phyloP scores from a whole-genome alignment of 768 basidiomycete genomes.

The Arthromyces matolae region DNA sequence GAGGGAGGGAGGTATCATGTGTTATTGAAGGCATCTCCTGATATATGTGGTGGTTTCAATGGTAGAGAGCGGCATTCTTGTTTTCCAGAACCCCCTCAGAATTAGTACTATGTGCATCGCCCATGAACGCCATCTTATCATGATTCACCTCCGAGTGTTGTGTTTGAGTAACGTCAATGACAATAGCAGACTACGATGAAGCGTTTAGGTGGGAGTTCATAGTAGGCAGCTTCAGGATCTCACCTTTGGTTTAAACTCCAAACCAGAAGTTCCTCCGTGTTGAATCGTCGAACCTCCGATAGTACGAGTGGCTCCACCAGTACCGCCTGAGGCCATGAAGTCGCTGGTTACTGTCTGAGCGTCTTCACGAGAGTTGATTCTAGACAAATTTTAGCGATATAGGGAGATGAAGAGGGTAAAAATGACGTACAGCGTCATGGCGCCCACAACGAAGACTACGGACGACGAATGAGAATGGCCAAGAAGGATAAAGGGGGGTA shows the following conservation, averaged over 20 bases:
- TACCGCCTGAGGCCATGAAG: not conserved
- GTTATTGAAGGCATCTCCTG: too few relatives aligned
- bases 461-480: not conserved
- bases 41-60: too few relatives aligned
- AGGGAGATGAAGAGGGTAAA: not conserved
- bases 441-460: conserved; percentile 15
- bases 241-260: conserved; percentile 13
- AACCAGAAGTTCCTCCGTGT: conserved; percentile 1
- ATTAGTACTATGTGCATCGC: too few relatives aligned
- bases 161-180: conserved; percentile 11
- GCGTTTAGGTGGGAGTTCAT: too few relatives aligned
- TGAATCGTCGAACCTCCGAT: conserved; percentile 6
- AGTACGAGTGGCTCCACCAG: conserved; percentile 8
- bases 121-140: conserved; percentile 9
- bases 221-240: not conserved
- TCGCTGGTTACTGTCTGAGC: conserved; percentile 2
- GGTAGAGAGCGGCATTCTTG: too few relatives aligned
- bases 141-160: not conserved
- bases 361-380: conserved; percentile 9
- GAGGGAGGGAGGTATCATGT: too few relatives aligned
- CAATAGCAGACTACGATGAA: conserved; percentile 9
- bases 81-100: too few relatives aligned
- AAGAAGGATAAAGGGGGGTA: too few relatives aligned
- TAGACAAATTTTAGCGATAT: not conserved
- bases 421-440: conserved; percentile 14